These are phyloP conservation scores for Dryas octopetala DNA, from an alignment of 306 rosid species.

Conservation along the genomic window DNA sequence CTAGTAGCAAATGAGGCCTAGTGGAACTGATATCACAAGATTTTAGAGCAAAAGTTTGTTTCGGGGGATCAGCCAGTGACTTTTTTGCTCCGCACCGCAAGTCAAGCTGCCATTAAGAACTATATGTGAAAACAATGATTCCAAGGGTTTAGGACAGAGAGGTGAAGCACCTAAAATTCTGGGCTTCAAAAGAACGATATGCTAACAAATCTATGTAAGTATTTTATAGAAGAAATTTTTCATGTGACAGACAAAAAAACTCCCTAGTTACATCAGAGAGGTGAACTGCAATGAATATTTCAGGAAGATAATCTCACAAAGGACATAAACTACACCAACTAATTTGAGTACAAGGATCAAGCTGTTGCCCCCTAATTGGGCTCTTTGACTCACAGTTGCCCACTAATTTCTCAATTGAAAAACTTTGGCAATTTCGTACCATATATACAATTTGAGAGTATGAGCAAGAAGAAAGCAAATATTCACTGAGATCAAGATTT, in stretches of 20 bases:
- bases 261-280: conserved; percentile 21
- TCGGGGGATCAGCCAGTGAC: conserved; percentile 88
- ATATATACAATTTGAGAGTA: background rate
- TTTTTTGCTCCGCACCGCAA: conserved; percentile 91
- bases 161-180: conserved; percentile 20
- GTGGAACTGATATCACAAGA: conserved; percentile 89
- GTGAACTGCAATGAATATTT: background rate
- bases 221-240: conserved; percentile 1
- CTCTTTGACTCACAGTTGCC: background rate
- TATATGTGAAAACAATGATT: conserved; percentile 37
- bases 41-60: conserved; percentile 78
- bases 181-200: background rate
- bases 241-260: conserved; percentile 19
- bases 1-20: conserved; percentile 90
- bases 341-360: background rate
- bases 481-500: background rate
- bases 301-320: background rate
- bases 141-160: conserved; percentile 16
- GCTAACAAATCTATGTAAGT: background rate
- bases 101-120: conserved; percentile 76
- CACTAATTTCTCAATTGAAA: background rate
- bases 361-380: background rate
- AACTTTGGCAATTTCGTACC: background rate
- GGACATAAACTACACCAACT: background rate
- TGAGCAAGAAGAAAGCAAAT: background rate